Evolutionary conservation across 148 eudicot genomes (phyloP).

Genomic region (Polygonum maritimum): DNA sequence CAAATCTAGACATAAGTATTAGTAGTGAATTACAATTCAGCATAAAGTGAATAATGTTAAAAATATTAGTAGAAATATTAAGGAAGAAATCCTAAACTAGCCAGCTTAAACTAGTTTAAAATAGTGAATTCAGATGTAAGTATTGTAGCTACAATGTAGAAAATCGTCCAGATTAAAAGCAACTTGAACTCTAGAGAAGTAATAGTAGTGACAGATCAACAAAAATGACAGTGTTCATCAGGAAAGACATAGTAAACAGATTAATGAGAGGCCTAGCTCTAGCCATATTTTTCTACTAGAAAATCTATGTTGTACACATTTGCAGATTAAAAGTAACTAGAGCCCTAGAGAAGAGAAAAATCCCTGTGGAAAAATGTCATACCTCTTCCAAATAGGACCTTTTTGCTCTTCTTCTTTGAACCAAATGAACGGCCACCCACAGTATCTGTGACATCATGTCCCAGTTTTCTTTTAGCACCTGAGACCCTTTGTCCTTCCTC

Average conservation of each 20-base stretch:
- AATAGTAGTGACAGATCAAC: not conserved
- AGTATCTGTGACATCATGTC: constrained; percentile 35
- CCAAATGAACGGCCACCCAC: constrained; percentile 33
- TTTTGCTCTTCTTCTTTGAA: constrained; percentile 81
- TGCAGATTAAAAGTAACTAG: not conserved
- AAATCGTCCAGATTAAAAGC: not conserved
- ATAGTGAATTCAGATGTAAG: not conserved
- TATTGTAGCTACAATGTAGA: not conserved
- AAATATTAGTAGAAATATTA: not conserved
- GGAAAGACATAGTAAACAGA: not conserved
- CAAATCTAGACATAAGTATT: not conserved
- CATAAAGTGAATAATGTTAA: not conserved
- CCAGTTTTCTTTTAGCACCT: constrained; percentile 34
- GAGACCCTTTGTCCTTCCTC: constrained; percentile 71
- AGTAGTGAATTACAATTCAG: too few relatives aligned
- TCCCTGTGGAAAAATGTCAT: not conserved
- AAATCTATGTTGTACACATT: not conserved
- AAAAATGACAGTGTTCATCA: not conserved
- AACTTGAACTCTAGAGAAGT: not conserved
- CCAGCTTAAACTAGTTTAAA: not conserved
- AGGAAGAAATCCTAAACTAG: not conserved
- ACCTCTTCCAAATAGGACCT: constrained; percentile 78
- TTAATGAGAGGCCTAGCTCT: not conserved
- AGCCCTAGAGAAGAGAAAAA: not conserved
- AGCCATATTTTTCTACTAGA: not conserved